These are phyloP conservation scores for Trypanosoma theileri DNA, from an alignment of 208 protist species.

Conservation along the genomic window DNA sequence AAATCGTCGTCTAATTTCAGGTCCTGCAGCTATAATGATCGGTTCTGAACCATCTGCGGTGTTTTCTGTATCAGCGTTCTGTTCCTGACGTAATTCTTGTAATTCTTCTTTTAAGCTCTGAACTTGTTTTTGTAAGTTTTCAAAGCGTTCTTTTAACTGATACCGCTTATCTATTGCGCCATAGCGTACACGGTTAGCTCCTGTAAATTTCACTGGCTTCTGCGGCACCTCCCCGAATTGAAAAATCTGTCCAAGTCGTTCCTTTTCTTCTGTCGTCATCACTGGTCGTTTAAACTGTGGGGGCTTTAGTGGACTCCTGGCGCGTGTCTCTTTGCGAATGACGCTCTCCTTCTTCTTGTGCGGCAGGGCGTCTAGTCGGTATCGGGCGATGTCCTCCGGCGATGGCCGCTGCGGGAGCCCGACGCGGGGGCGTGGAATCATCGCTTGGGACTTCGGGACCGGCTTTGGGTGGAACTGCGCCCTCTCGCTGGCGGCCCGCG, in stretches of 20 bases:
- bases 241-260: slow-evolving; percentile 79
- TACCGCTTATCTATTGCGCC: slow-evolving; percentile 46
- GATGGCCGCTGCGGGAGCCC: slow-evolving; percentile 40
- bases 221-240: slow-evolving; percentile 70
- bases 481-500: slow-evolving; percentile 63
- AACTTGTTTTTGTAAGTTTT: slow-evolving; percentile 43
- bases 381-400: slow-evolving; percentile 56
- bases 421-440: slow-evolving; percentile 64
- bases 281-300: slow-evolving; percentile 44
- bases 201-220: slow-evolving; percentile 60
- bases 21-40: slow-evolving; percentile 2
- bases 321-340: slow-evolving; percentile 57
- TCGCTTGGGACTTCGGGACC: slow-evolving; percentile 80
- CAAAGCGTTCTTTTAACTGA: slow-evolving; percentile 68
- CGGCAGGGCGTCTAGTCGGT: slow-evolving; percentile 67
- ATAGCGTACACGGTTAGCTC: slow-evolving; percentile 56
- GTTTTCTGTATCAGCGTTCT: neutral
- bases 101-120: slow-evolving; percentile 55
- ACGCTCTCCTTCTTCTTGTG: slow-evolving; percentile 50
- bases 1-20: neutral
- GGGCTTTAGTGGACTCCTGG: slow-evolving; percentile 17
- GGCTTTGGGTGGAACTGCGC: slow-evolving; percentile 61
- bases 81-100: slow-evolving; percentile 7
- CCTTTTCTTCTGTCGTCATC: slow-evolving; percentile 79
- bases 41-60: neutral